Evolutionary conservation across 306 rosid species (phyloP), one percentile per base, ranked within the genome.

Genomic region (Castanospermum australe): DNA sequence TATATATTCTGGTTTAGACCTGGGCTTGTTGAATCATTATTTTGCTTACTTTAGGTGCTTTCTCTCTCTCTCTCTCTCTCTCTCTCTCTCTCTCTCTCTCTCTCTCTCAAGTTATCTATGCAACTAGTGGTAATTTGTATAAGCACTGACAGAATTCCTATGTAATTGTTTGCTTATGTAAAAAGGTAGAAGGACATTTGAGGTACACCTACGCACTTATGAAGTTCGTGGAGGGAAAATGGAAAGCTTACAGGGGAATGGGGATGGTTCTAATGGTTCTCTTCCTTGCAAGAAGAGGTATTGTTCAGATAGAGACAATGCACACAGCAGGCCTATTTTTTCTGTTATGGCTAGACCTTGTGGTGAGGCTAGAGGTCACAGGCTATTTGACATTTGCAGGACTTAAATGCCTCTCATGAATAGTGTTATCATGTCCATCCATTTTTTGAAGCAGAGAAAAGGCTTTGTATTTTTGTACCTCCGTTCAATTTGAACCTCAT

Each of bases 111-210:
- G 18, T 52, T 36, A 21, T 22, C 30, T 52, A 3, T 51, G 15
- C 17, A 25, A 39, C 48, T 14, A 10, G 13, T 47, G 48, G n/a
- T 24, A 4, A 39, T 55, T 21, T 13, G 36, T 22, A 5, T 15
- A n/a, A 24, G 59, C 36, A 78, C 73, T 79, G 80, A 79, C 14
- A n/a, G 5, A 41, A 35, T 32, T 56, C 32, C 50, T 45, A 24
- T 61, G 20, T 8, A 48, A 25, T 24, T 38, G 28, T 69, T 47
- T 81, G 59, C 28, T 54, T 78, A 15, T 69, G 41, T 76, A 21
- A 28, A n/a, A 75, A 93, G 98, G 91, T 86, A 84, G 89, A 82
- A 89, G 89, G 88, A 93, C 94, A 50, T 93, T 93, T 61, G 98
- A 93, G 92, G 75, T 93, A n/a, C n/a, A n/a, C 6, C 89, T 91